phyloP scores from a whole-genome alignment of 2,329 filamentous ascomycete species.

The Chrysoporthe puriensis region DNA sequence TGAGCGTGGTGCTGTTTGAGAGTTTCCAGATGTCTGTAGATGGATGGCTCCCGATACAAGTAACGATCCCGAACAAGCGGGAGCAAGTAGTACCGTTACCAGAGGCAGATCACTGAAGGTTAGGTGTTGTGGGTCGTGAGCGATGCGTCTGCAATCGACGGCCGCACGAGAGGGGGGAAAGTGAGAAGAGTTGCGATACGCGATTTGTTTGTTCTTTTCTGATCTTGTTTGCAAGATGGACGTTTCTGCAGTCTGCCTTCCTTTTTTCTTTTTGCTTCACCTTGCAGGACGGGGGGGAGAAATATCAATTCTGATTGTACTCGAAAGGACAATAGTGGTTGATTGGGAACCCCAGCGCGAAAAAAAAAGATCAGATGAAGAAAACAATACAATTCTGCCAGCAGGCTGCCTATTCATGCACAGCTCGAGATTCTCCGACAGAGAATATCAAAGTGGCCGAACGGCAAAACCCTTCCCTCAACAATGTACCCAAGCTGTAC shows the following conservation, averaged over 20 bases:
- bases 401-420: constrained; percentile 33
- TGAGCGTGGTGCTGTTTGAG: constrained; percentile 6
- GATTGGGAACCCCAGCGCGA: constrained; percentile 37
- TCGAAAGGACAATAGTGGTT: constrained; percentile 39
- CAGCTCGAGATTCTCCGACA: constrained; percentile 16
- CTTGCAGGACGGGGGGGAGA: constrained; percentile 38
- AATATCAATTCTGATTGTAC: constrained; percentile 60
- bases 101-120: constrained; percentile 22
- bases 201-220: constrained; percentile 31
- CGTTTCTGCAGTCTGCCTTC: constrained; percentile 29
- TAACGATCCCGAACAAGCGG: constrained; percentile 5
- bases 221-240: constrained; percentile 30
- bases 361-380: constrained; percentile 34
- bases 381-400: constrained; percentile 42
- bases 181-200: constrained; percentile 26
- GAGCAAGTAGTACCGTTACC: constrained; percentile 17
- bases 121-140: constrained; percentile 29
- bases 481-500: constrained; percentile 26
- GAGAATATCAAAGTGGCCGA: constrained; percentile 32
- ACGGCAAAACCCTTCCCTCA: constrained; percentile 31
- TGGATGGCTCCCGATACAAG: constrained; percentile 23
- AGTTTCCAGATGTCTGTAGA: constrained; percentile 16
- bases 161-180: constrained; percentile 17
- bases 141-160: constrained; percentile 16
- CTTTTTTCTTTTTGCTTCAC: constrained; percentile 40